Evolutionary conservation across 23 red algal genomes (phyloP).

Genomic region (Gracilaria caudata): DNA sequence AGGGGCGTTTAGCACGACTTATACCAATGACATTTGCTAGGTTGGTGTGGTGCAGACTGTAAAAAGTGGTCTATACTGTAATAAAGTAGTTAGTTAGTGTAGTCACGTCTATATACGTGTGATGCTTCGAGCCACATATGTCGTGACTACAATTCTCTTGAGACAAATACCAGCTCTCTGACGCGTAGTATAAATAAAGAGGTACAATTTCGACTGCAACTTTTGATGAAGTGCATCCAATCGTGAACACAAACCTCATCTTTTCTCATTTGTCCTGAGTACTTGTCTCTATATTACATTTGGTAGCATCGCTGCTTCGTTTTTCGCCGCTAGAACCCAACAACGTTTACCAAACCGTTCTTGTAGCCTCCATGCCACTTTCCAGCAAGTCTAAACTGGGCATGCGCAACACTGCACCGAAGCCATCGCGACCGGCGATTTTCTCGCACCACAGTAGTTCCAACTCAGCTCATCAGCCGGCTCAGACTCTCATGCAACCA

Average conservation of each 20-base stretch:
- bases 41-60: too few relatives aligned
- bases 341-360: not conserved
- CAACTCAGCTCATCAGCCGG: too few relatives aligned
- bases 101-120: too few relatives aligned
- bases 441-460: not conserved
- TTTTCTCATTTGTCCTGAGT: not conserved
- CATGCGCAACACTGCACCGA: not conserved
- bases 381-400: not conserved
- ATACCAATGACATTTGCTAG: too few relatives aligned
- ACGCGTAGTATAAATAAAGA: constrained; percentile 1
- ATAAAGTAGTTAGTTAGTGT: too few relatives aligned
- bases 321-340: not conserved
- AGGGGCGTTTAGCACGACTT: too few relatives aligned
- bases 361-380: not conserved
- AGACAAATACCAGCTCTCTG: too few relatives aligned
- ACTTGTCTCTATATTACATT: not conserved
- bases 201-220: not conserved
- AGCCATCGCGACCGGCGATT: not conserved
- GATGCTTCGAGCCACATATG: too few relatives aligned
- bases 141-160: too few relatives aligned
- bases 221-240: not conserved
- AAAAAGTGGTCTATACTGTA: too few relatives aligned
- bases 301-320: not conserved
- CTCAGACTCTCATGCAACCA: too few relatives aligned
- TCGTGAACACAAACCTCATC: not conserved